A percentile compares a stretch with the other conserved stretches of the same genome.
These are phyloP conservation scores for Aaosphaeria pasadenensis DNA, from an alignment of 2,329 filamentous ascomycete species.

Conservation along the genomic window DNA sequence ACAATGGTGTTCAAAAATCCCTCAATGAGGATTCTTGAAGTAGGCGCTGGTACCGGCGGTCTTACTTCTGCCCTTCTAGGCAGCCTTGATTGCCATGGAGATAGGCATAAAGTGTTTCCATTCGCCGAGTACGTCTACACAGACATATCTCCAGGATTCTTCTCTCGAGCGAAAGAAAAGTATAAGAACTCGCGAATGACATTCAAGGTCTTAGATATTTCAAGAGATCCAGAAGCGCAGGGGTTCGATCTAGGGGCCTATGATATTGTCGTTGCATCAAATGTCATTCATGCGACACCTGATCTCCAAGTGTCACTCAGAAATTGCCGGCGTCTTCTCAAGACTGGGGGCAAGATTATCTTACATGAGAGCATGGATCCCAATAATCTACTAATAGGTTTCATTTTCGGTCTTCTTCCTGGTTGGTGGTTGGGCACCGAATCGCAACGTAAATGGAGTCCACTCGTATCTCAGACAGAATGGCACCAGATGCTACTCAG, in stretches of 20 bases:
- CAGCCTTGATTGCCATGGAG: not conserved
- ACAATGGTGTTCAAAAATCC: constrained; percentile 2
- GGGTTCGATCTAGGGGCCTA: constrained; percentile 2
- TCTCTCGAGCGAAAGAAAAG: constrained; percentile 2
- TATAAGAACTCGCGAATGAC: constrained; percentile 1
- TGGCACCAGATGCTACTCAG: constrained; percentile 31
- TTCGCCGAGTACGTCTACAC: constrained; percentile 10
- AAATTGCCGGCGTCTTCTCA: constrained; percentile 8
- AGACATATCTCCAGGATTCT: constrained; percentile 12
- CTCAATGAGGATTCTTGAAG: constrained; percentile 7
- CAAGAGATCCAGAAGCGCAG: constrained; percentile 4
- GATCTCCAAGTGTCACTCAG: constrained; percentile 3
- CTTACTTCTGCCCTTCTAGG: constrained; percentile 3
- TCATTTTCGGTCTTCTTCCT: constrained; percentile 8
- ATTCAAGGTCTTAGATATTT: constrained; percentile 4
- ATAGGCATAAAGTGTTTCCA: no score
- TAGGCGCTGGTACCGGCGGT: constrained; percentile 12
- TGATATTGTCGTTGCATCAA: constrained; percentile 27
- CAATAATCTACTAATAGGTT: not conserved
- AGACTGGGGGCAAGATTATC: constrained; percentile 11
- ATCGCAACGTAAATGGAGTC: constrained; percentile 20
- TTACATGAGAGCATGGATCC: constrained; percentile 4
- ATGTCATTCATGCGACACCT: constrained; percentile 21
- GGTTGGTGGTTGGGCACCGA: constrained; percentile 15
- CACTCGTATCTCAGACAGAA: constrained; percentile 16